Evolutionary conservation across 2,329 filamentous ascomycete genomes (phyloP).

Genomic region (Aspergillus sp.): DNA sequence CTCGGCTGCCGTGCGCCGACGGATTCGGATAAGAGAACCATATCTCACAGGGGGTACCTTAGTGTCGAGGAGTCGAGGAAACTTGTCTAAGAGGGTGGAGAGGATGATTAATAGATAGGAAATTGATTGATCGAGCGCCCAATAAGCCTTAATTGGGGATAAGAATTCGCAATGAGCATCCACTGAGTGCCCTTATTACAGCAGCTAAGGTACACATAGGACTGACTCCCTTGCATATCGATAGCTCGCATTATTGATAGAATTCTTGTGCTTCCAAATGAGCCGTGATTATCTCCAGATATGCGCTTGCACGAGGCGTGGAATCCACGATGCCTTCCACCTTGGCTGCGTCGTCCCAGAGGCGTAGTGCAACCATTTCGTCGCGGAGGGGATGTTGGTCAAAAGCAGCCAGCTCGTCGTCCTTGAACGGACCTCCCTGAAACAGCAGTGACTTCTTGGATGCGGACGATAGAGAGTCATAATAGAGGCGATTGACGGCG

Average conservation of each 20-base stretch:
- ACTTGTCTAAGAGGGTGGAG: too few species aligned
- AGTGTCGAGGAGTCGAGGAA: too few species aligned
- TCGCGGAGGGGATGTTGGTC: conserved; percentile 31
- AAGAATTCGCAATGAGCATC: too few species aligned
- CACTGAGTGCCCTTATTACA: too few species aligned
- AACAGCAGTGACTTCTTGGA: conserved; percentile 38
- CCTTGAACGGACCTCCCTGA: conserved; percentile 37
- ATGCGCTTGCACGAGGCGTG: conserved; percentile 26
- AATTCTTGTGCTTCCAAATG: conserved; percentile 18
- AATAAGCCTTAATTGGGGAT: too few species aligned
- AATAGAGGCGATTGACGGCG: conserved; percentile 31
- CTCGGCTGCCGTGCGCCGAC: too few species aligned
- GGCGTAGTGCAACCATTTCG: conserved; percentile 34
- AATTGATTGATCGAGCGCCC: too few species aligned
- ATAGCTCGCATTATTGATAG: neutral
- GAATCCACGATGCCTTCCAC: conserved; percentile 22
- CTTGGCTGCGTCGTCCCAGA: conserved; percentile 40
- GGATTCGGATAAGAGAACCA: too few species aligned
- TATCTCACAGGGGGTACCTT: too few species aligned
- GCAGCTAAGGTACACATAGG: too few species aligned
- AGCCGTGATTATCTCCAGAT: conserved; percentile 24
- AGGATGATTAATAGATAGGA: too few species aligned
- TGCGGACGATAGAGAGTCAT: conserved; percentile 33
- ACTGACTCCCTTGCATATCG: too few species aligned
- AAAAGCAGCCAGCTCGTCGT: conserved; percentile 27